Evolutionary conservation across 257 asterid species (phyloP).

Genomic region (Solanum paucissectum): DNA sequence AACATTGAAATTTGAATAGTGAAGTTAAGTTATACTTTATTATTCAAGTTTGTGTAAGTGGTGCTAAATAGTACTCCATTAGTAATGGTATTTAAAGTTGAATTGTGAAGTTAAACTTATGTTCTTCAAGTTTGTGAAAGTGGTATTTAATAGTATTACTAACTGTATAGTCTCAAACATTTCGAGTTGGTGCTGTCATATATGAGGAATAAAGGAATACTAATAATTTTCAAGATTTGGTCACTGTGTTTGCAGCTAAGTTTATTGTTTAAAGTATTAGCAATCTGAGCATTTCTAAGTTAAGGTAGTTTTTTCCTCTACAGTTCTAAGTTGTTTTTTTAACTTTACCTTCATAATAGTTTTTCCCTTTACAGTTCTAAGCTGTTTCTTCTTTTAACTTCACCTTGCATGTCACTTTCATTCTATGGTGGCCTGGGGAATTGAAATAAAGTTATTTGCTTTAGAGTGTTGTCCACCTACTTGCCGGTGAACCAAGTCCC

Average conservation of each 20-base stretch:
- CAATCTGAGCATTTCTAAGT: neutral
- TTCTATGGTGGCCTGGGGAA: neutral
- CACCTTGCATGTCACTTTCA: neutral
- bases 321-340: neutral
- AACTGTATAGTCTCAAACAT: neutral
- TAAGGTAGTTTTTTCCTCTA: neutral
- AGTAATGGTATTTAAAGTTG: neutral
- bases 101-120: neutral
- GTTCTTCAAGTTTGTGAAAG: neutral
- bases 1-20: neutral
- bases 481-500: too few species aligned
- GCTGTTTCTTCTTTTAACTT: neutral
- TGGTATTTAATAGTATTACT: neutral
- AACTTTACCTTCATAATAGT: neutral
- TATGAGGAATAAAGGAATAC: neutral
- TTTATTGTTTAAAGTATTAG: neutral
- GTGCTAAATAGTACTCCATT: neutral
- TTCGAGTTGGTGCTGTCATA: neutral
- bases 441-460: neutral
- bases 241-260: neutral
- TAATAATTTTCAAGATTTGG: neutral
- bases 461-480: too few species aligned
- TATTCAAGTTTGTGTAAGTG: neutral
- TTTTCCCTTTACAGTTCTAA: neutral
- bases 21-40: neutral